Base-by-base conservation (phyloP, 805 yeast genomes). In the Diddensiella santjacobensis region DNA sequence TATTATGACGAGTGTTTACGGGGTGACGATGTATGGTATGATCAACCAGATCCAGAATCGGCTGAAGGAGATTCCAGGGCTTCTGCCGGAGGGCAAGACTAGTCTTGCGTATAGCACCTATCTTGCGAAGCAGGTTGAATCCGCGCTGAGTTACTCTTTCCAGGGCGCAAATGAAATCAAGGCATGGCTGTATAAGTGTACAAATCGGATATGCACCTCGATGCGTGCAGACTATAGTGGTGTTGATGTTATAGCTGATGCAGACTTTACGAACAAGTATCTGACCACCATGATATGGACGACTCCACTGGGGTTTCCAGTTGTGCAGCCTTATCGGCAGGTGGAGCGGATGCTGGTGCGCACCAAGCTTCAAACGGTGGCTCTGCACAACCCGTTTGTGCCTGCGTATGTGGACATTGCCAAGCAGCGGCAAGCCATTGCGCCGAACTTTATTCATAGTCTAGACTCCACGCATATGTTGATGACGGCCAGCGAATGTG, bases 1-100 rank as follows among this genome's bases (percentile, higher is more conserved):
- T 0, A 98, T 91, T 22, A 91, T 91, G 99, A 91, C 99, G 0
- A 89, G 89, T 60, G 99, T 91, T 29, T 91, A 91, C 64, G 99
- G 99, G 58, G 99, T 91, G 11, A 91, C 99, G 0, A 87, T 77
- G 60, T 78, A 86, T 54, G 99, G 99, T 15, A 97, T 97, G 0
- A 79, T 86, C n/a, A 82, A 81, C 1, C 99, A 91, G 68, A 87
- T 91, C 57, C 78, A 78, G 49, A 84, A 83, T 57, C 90, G 89
- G 62, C 68, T 91, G 46, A 77, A 75, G 24, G 43, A 38, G 20
- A 19, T 43, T 15, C 20, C 3, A 3, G 40, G 26, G 10, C 11
- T 13, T n/a, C 19, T 23, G 8, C 17, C 31, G 1, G 46, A 40
- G 18, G 4, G 10, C 4, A 15, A 13, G 15, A 2, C 8, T 2